Evolutionary conservation across 2,329 filamentous ascomycete species (phyloP).

Genomic region (Elsinoe arachidis): DNA sequence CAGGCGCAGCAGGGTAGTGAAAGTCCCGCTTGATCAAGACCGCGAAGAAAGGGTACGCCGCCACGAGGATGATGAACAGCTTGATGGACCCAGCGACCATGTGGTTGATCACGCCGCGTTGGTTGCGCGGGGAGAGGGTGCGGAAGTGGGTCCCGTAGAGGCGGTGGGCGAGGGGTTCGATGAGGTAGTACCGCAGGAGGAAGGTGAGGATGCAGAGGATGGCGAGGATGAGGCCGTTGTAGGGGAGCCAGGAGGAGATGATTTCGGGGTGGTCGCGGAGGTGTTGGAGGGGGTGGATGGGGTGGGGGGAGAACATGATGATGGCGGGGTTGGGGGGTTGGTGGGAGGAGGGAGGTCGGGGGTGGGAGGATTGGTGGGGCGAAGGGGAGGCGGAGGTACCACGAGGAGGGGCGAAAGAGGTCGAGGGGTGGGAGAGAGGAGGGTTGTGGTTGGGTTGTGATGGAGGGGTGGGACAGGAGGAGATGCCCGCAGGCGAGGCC

Average conservation of each 20-base stretch:
- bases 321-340: neutral
- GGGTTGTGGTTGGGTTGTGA: no score
- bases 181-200: slow-evolving; percentile 26
- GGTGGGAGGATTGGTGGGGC: neutral
- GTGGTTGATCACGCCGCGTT: slow-evolving; percentile 39
- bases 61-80: slow-evolving; percentile 31
- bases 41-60: slow-evolving; percentile 35
- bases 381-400: no score
- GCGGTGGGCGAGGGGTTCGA: slow-evolving; percentile 26
- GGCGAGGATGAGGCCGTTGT: slow-evolving; percentile 21
- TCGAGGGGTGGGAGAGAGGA: no score
- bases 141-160: slow-evolving; percentile 31
- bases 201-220: slow-evolving; percentile 19
- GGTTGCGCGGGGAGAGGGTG: slow-evolving; percentile 28
- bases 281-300: neutral
- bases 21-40: slow-evolving; percentile 29
- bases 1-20: slow-evolving; percentile 25
- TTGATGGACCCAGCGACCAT: slow-evolving; percentile 38
- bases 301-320: neutral
- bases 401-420: no score
- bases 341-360: neutral
- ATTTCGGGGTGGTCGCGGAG: neutral
- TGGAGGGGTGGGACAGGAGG: no score
- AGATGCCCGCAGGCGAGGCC: no score
- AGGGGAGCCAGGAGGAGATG: slow-evolving; percentile 21